Evolutionary conservation across 192 early-diverging fungal genomes (phyloP).

Genomic region (Coemansia sp.): DNA sequence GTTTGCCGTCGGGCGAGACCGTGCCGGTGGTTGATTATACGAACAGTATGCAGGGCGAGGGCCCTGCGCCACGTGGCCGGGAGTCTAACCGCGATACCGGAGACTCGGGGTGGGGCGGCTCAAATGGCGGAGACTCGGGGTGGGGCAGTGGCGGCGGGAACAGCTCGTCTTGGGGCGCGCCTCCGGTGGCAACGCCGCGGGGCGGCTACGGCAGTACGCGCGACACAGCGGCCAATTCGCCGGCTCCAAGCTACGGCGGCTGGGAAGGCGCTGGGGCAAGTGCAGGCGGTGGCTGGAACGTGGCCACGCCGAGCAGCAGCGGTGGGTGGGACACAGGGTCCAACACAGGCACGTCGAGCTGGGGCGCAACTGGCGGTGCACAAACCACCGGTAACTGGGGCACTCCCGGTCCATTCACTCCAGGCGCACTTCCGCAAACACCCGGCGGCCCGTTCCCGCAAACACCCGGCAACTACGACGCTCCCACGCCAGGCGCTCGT

Average conservation of each 20-base stretch:
- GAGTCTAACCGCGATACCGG: neutral
- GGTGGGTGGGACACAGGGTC: slow-evolving; percentile 38
- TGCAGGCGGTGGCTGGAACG: slow-evolving; percentile 64
- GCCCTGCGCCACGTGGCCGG: neutral
- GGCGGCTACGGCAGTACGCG: neutral
- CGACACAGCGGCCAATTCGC: neutral
- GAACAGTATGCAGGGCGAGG: neutral
- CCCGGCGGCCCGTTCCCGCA: slow-evolving; percentile 39
- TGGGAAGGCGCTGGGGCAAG: slow-evolving; percentile 26
- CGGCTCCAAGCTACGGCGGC: neutral
- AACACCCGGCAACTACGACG: slow-evolving; percentile 38
- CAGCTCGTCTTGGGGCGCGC: slow-evolving; percentile 17
- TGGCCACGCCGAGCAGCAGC: slow-evolving; percentile 37
- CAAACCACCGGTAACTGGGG: slow-evolving; percentile 43
- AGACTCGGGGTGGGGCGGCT: neutral
- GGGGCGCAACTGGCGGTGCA: slow-evolving; percentile 10
- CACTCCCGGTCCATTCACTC: slow-evolving; percentile 55
- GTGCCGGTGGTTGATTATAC: slow-evolving; percentile 52
- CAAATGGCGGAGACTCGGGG: neutral
- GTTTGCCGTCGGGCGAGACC: slow-evolving; percentile 59
- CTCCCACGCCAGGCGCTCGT: slow-evolving; percentile 52
- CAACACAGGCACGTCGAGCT: slow-evolving; percentile 46
- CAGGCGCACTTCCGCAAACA: slow-evolving; percentile 36
- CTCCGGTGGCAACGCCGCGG: slow-evolving; percentile 11
- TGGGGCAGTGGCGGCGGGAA: slow-evolving; percentile 3